Base-by-base conservation (phyloP, 345 rosid genomes). In the Combretum micranthum region DNA sequence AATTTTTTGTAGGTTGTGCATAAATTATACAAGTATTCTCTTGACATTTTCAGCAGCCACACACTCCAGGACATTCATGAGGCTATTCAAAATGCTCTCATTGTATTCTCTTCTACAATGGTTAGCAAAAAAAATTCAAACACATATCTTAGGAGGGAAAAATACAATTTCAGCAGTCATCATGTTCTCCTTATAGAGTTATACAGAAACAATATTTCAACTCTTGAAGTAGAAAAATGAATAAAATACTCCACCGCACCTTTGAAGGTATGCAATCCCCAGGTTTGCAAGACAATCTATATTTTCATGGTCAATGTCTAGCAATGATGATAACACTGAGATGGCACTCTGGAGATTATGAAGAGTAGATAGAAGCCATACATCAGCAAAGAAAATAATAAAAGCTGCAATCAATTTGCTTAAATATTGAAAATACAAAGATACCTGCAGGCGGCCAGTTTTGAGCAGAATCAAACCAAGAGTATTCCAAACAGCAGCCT, bases 271-370 rank as follows among this genome's bases (percentile, higher is more conserved):
- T 47, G 95, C 97, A 60, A 87, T 78, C 63, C 97, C 99, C 44
- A 93, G 84, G 75, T 89, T 93, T 66, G 73, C 86, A n/a, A 86
- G 80, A 82, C 99, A 92, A 73, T 92, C 99, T 51, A 65, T 77
- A 71, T 89, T 83, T 76, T 80, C 72, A 43, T 95, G 84, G 57
- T 74, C 83, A 64, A 75, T 53, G 25, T 71, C 75, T 81, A 89
- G 64, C 73, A 89, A 68, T 62, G 82, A 73, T 22, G 92, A 86
- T 64, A 87, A 76, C 64, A 89, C 76, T 48, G 92, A 75, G 62
- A 85, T 74, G 47, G 99, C 86, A 76, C 85, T 89, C 97, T 93
- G 55, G 19, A 50, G 20, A 75, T 55, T 55, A 62, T 15, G 56
- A 21, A 53, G 14, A 48, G 21, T 20, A 57, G 55, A 62, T 59